Evolutionary conservation across 305 asterid genomes (phyloP).

Genomic region (Fraxinus sp.): DNA sequence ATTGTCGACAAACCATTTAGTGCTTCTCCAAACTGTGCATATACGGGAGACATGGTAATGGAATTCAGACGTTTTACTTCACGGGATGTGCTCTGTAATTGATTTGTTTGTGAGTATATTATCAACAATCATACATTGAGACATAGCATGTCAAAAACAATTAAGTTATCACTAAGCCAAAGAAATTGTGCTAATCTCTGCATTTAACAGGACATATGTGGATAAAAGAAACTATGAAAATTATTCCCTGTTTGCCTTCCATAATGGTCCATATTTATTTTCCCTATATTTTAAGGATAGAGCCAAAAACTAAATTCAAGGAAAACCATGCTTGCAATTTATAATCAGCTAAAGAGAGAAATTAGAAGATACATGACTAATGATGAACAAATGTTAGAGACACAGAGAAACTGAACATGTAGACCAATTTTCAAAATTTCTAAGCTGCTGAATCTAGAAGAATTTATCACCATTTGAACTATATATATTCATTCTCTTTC

Average conservation of each 20-base stretch:
- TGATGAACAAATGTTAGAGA: neutral
- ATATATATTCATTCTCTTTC: neutral
- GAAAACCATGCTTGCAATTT: neutral
- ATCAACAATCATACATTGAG: neutral
- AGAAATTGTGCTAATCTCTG: neutral
- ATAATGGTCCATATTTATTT: neutral
- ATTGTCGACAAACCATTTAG: constrained; percentile 83
- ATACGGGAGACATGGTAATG: constrained; percentile 89
- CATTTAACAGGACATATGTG: neutral
- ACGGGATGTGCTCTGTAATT: constrained; percentile 89
- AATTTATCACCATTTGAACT: neutral
- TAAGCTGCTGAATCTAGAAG: neutral
- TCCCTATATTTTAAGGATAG: neutral
- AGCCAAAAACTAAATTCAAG: neutral
- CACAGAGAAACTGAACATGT: neutral
- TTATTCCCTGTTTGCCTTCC: neutral
- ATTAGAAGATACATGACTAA: neutral
- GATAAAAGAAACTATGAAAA: neutral
- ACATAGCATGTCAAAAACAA: neutral
- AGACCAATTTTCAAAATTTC: neutral
- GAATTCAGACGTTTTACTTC: constrained; percentile 96
- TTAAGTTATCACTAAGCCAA: neutral
- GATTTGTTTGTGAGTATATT: constrained; percentile 7
- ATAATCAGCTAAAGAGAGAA: neutral
- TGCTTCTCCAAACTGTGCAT: constrained; percentile 98